Evolutionary conservation across 305 asterid species (phyloP), one percentile per base, ranked within the genome.

Genomic region (Plantago lanceolata): DNA sequence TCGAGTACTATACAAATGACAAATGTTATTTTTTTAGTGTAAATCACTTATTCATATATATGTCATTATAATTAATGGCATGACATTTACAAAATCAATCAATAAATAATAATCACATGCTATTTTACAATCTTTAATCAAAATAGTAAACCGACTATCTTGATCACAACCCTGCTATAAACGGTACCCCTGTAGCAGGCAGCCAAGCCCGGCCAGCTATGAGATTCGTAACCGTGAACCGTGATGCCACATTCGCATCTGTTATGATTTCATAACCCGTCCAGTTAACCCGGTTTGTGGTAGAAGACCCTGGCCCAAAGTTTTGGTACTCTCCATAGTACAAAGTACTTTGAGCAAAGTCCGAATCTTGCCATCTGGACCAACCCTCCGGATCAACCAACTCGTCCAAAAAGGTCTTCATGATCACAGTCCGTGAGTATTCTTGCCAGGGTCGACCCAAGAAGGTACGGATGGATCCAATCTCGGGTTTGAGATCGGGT

Each of bases 391-490:
- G 87, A 57, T 59, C 74, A 4, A 91, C 80, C n/a, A 84, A 63
- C 1, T 65, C 51, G 17, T 80, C 98, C 2, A 91, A 47, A 43
- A 75, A 91, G 8, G 63, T 79, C 79, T 82, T 80, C 71, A 91
- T 78, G 20, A 79, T 80, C 5, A 88, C 92, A 1, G 98, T 88
- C 24, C 94, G 71, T 0, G 98, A 91, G 29, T 91, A 86, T 20
- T 80, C 85, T 68, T 83, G 90, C 98, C 97, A 91, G 0, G 97
- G 97, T 2, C 98, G 83, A 2, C 98, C 96, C 28, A 88, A 47
- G 29, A 62, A 88, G 0, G 98, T 91, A 13, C 64, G 61, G 17
- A 71, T 67, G 0, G 84, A 78, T 0, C 58, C 31, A n/a, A 76
- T 75, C 1, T 80, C 87, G 0, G 94, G 95, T 18, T 2, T 65